Conservation (phyloP, 768 basidiomycete genomes). For the Pleurotus tuber-regium region DNA sequence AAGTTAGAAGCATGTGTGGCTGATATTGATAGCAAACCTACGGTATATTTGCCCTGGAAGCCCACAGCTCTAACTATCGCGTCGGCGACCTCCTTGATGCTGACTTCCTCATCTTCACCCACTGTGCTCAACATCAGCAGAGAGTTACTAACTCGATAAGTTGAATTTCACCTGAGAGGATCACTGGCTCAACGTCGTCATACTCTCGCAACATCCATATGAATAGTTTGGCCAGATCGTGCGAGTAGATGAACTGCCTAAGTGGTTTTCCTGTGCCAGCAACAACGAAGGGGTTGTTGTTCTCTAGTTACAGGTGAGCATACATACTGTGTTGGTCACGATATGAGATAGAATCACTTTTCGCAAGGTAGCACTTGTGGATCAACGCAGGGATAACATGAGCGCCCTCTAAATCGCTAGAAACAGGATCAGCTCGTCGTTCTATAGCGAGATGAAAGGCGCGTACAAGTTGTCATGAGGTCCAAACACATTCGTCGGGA, state of each 20-base stretch:
- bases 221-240: conserved; percentile 92
- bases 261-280: conserved; percentile 88
- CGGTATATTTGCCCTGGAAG: conserved; percentile 75
- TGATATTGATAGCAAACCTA: conserved; percentile 29
- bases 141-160: neutral
- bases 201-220: conserved; percentile 92
- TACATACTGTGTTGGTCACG: neutral
- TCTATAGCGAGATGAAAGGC: neutral
- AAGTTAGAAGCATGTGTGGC: neutral
- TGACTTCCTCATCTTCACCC: conserved; percentile 91
- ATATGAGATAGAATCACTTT: conserved; percentile 48
- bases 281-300: conserved; percentile 83
- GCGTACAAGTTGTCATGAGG: conserved; percentile 89
- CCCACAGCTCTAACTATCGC: conserved; percentile 84
- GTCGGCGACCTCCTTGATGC: conserved; percentile 87
- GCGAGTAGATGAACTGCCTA: conserved; percentile 98
- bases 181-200: conserved; percentile 89
- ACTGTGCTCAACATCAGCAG: conserved; percentile 41
- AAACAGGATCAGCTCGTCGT: conserved; percentile 8
- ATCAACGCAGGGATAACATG: conserved; percentile 95
- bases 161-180: conserved; percentile 67
- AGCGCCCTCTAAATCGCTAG: conserved; percentile 81
- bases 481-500: conserved; percentile 97
- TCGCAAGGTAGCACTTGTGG: conserved; percentile 90
- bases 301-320: conserved; percentile 45